Evolutionary conservation across 73 alveolate genomes (phyloP), one percentile per base, ranked within the genome.

Genomic region (Paramecium primaurelia): DNA sequence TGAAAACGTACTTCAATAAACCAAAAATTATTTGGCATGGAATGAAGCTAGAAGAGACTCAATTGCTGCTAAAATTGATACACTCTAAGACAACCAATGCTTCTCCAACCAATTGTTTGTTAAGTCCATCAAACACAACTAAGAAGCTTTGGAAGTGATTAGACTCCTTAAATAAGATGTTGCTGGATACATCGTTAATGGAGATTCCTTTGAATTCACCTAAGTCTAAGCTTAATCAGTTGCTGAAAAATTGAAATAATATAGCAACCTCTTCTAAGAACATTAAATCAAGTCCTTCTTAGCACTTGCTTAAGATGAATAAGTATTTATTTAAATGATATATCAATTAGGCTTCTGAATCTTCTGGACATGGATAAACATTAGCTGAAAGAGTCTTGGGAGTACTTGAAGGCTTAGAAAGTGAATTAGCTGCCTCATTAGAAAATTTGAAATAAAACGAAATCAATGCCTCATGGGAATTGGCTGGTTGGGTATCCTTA

Each of bases 401-500:
- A 45, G 77, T 80, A 8, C 51, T 80, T 3, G 91, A 80, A 49
- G 75, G 64, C 26, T 44, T 80, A 8, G 91, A 42, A 45, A 2
- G 77, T 45, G 91, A 80, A 42, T 20, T 80, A 11, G 30, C 6
- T 1, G 91, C 44, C 12, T 80, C 91, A 80, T 36, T 80, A 18
- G 91, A 80, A 22, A 80, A 80, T 44, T 47, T 80, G 42, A 80
- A 80, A 64, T 8, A 11, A 12, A 80, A 80, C 32, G 91, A 80
- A 80, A 80, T 80, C 14, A 47, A 40, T 80, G 91, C 91, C 26
- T 80, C 91, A 80, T 80, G 91, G 91, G 91, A 80, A 80, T 49
- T 80, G 25, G 91, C 91, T 18, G 91, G 77, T 11, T 80, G 91
- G 91, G 73, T 80, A 9, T 40, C 91, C 20, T 80, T 47, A 80